Percentiles rank a stretch among this genome's conserved stretches.
Conservation (phyloP, 257 asterid species). For the Capsicum rhomboideum region DNA sequence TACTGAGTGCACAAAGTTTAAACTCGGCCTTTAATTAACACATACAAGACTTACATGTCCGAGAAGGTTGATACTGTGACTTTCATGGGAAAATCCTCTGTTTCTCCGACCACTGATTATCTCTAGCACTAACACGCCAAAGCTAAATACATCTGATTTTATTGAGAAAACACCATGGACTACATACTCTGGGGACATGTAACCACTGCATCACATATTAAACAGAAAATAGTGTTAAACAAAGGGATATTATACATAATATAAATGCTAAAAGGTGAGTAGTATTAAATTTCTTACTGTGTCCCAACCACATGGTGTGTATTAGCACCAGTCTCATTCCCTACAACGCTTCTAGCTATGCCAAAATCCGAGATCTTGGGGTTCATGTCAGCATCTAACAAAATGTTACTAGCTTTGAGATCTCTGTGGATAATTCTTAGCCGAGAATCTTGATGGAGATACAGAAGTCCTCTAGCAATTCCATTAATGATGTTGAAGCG, state of each 20-base stretch:
- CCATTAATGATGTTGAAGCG: slow-evolving; percentile 24
- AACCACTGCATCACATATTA: slow-evolving; percentile 18
- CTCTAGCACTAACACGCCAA: slow-evolving; percentile 24
- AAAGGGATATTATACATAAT: not conserved
- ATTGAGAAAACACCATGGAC: slow-evolving; percentile 26
- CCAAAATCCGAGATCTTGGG: slow-evolving; percentile 33
- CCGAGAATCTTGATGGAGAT: slow-evolving; percentile 30
- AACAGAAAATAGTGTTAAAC: not conserved
- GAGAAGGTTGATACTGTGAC: slow-evolving; percentile 20
- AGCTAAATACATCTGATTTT: slow-evolving; percentile 29
- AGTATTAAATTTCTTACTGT: slow-evolving; percentile 11
- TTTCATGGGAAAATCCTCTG: not conserved
- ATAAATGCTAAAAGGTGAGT: not conserved
- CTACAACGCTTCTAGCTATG: slow-evolving; percentile 20
- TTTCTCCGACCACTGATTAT: slow-evolving; percentile 12
- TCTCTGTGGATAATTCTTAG: slow-evolving; percentile 24
- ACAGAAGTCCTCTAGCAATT: slow-evolving; percentile 24
- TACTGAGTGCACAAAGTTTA: not conserved
- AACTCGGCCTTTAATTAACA: not conserved
- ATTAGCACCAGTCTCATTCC: slow-evolving; percentile 30
- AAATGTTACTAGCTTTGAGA: slow-evolving; percentile 26
- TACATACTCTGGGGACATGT: slow-evolving; percentile 31
- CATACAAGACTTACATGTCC: slow-evolving; percentile 15
- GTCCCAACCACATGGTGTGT: slow-evolving; percentile 25
- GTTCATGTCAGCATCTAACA: slow-evolving; percentile 22